These are phyloP conservation scores for Chytriomyces sp. DNA, from an alignment of 192 early-diverging fungal genomes.

Conservation along the genomic window DNA sequence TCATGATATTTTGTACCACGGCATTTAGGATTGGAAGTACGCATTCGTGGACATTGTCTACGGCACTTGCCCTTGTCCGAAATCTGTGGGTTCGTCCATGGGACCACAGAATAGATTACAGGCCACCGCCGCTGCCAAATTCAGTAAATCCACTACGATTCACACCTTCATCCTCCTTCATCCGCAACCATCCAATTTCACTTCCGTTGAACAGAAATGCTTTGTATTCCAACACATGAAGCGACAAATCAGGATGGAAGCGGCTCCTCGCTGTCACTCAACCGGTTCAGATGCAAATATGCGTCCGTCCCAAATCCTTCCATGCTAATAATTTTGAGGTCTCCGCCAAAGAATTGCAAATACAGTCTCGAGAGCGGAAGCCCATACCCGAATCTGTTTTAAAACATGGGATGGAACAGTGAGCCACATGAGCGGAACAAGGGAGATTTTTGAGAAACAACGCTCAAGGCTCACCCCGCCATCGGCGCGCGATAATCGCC, in stretches of 20 bases:
- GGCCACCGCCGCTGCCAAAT: too few species aligned
- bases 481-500: constrained; percentile 46
- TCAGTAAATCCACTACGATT: too few species aligned
- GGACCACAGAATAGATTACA: too few species aligned
- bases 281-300: constrained; percentile 85
- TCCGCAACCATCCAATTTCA: too few species aligned
- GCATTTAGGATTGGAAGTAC: too few species aligned
- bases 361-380: constrained; percentile 86
- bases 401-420: constrained; percentile 37
- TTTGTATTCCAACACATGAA: background rate
- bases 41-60: too few species aligned
- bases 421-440: background rate
- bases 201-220: background rate
- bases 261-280: constrained; percentile 89
- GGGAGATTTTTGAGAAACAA: background rate
- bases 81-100: too few species aligned
- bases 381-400: constrained; percentile 92
- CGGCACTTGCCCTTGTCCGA: too few species aligned
- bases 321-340: constrained; percentile 90
- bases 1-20: too few species aligned
- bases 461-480: constrained; percentile 41
- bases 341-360: constrained; percentile 95
- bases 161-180: too few species aligned
- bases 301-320: constrained; percentile 93
- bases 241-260: constrained; percentile 1